A percentile compares a stretch with the other conserved stretches of the same genome.
Conservation (phyloP, 2,329 filamentous ascomycete genomes). For the Nemania sp. region DNA sequence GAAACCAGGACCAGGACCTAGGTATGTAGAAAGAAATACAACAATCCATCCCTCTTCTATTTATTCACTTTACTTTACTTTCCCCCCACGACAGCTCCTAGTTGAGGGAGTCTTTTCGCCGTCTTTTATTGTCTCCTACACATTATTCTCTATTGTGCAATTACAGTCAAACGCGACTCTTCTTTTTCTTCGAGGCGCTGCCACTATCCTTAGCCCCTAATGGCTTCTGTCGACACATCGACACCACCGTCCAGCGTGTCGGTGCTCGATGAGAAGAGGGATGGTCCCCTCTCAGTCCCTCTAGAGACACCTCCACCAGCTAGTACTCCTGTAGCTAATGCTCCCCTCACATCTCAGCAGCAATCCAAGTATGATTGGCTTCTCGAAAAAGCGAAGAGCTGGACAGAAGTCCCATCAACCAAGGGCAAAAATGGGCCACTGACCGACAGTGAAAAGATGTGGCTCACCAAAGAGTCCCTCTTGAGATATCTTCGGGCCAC, state of each 20-base stretch:
- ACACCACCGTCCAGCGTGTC: constrained; percentile 30
- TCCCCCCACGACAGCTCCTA: no score
- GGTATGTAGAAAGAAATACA: neutral
- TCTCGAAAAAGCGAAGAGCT: constrained; percentile 75
- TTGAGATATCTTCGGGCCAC: constrained; percentile 93
- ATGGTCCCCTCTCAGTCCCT: constrained; percentile 61
- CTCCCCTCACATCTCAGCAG: constrained; percentile 79
- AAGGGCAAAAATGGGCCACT: constrained; percentile 73
- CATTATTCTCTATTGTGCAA: neutral
- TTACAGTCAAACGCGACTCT: neutral
- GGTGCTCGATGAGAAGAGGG: constrained; percentile 44
- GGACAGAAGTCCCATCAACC: constrained; percentile 73
- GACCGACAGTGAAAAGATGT: constrained; percentile 84
- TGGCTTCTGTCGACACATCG: constrained; percentile 31
- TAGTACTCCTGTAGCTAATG: constrained; percentile 67
- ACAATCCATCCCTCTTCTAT: constrained; percentile 1
- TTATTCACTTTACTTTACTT: no score
- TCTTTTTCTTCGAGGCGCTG: neutral
- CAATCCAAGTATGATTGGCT: constrained; percentile 83
- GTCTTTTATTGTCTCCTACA: no score
- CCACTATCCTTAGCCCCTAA: constrained; percentile 9
- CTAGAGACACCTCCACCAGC: constrained; percentile 68
- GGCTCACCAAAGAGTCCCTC: constrained; percentile 91
- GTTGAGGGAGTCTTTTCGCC: no score
- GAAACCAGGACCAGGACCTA: neutral